Evolutionary conservation across 2,329 filamentous ascomycete species (phyloP).

Genomic region (Proliferodiscus dingleyae): DNA sequence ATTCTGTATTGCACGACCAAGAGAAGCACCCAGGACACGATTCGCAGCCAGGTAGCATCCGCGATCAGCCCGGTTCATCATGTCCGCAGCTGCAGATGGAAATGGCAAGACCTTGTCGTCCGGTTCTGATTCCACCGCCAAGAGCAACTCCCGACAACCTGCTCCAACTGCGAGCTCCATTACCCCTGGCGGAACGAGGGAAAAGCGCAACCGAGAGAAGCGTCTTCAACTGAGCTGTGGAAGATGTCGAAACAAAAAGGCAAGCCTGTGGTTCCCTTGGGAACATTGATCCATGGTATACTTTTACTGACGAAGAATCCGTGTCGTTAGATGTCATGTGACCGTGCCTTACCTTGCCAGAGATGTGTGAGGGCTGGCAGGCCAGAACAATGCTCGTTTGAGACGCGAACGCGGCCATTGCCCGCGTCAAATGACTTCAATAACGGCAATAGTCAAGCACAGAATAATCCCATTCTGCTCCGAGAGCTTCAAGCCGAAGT

Average conservation of each 20-base stretch:
- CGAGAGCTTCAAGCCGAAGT: conserved; percentile 11
- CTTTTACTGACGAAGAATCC: neutral
- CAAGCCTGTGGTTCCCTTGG: neutral
- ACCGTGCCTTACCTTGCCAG: conserved; percentile 8
- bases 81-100: too few species aligned
- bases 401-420: neutral
- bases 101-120: too few species aligned
- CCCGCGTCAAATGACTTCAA: neutral
- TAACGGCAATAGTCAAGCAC: neutral
- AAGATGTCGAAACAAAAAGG: conserved; percentile 22
- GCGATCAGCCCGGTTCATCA: too few species aligned
- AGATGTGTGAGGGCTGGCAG: conserved; percentile 8
- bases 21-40: too few species aligned
- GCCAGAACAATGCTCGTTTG: conserved; percentile 9
- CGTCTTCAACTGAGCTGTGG: conserved; percentile 9
- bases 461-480: conserved; percentile 8
- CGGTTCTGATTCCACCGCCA: too few species aligned
- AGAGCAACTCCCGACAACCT: too few species aligned
- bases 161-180: neutral
- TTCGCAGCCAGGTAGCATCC: too few species aligned
- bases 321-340: conserved; percentile 7
- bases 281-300: neutral
- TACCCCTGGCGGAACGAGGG: neutral
- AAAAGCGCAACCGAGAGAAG: conserved; percentile 16
- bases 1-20: too few species aligned